Conservation (phyloP, 1,284 basidiomycete species). For the Naganishia albida region DNA sequence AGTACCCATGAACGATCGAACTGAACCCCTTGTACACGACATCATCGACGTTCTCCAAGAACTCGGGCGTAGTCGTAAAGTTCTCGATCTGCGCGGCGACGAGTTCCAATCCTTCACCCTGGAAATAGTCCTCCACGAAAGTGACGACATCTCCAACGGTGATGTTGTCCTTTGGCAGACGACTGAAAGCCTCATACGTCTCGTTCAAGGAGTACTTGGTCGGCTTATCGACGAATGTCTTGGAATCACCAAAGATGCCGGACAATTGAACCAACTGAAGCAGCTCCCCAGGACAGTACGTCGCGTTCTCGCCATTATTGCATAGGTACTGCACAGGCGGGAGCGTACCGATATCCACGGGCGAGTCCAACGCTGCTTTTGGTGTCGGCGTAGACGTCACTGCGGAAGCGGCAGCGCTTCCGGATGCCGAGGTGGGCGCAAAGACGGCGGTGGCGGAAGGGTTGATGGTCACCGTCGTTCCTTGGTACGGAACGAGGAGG, state of each 20-base stretch:
- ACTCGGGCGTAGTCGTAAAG: slow-evolving; percentile 65
- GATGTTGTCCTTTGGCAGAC: slow-evolving; percentile 61
- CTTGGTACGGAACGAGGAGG: slow-evolving; percentile 2
- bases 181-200: slow-evolving; percentile 70
- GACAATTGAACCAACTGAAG: slow-evolving; percentile 84
- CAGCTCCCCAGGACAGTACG: slow-evolving; percentile 77
- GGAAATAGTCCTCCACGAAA: slow-evolving; percentile 76
- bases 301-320: slow-evolving; percentile 59
- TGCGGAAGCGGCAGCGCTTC: slow-evolving; percentile 49
- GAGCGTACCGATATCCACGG: slow-evolving; percentile 66
- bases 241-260: slow-evolving; percentile 73
- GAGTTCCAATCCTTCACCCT: slow-evolving; percentile 81
- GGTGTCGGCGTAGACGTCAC: slow-evolving; percentile 66
- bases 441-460: slow-evolving; percentile 1
- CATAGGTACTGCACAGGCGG: slow-evolving; percentile 63
- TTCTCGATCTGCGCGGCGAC: slow-evolving; percentile 64
- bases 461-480: slow-evolving; percentile 16
- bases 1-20: slow-evolving; percentile 75
- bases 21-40: slow-evolving; percentile 71
- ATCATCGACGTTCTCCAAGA: slow-evolving; percentile 71
- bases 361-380: slow-evolving; percentile 59
- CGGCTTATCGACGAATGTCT: slow-evolving; percentile 82
- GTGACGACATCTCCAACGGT: slow-evolving; percentile 57
- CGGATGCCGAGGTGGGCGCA: slow-evolving; percentile 2
- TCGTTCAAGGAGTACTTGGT: slow-evolving; percentile 66